Conservation (phyloP, 116 monocot species). For the Iris pallida region DNA sequence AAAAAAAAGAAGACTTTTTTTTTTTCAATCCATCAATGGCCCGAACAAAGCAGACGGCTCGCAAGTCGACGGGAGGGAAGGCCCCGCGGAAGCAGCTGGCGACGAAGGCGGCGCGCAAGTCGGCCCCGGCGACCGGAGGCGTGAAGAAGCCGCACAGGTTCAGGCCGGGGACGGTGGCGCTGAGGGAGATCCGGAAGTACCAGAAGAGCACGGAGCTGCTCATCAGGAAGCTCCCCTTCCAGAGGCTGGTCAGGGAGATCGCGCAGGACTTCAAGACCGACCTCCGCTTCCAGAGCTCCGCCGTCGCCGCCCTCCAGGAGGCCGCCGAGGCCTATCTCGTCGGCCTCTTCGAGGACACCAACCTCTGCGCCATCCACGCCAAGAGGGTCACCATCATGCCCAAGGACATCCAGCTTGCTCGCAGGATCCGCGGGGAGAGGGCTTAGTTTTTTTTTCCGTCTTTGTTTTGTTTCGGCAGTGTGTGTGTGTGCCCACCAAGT, state of each 20-base stretch:
- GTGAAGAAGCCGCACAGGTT: conserved; percentile 74
- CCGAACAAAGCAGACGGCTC: conserved; percentile 49
- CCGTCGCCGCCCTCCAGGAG: conserved; percentile 67
- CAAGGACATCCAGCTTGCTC: conserved; percentile 70
- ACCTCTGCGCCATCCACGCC: conserved; percentile 67
- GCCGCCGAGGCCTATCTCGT: conserved; percentile 64
- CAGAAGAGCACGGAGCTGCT: conserved; percentile 72
- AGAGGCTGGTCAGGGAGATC: conserved; percentile 59
- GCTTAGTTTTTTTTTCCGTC: conserved; percentile 17
- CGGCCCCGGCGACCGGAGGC: conserved; percentile 63
- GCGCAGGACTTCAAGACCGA: conserved; percentile 83
- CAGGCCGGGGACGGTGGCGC: conserved; percentile 61
- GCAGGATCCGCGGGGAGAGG: conserved; percentile 51
- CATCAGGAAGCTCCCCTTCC: conserved; percentile 66
- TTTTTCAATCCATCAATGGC: conserved; percentile 9
- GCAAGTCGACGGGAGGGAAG: conserved; percentile 69
- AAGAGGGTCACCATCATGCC: conserved; percentile 80
- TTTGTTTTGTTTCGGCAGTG: too few relatives aligned
- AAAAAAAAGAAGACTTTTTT: too few relatives aligned
- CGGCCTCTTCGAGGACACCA: conserved; percentile 64
- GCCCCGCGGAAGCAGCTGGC: conserved; percentile 70
- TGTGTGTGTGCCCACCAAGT: too few relatives aligned
- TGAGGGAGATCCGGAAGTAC: conserved; percentile 66
- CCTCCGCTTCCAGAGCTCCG: conserved; percentile 64
- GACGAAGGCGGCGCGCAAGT: conserved; percentile 65